Evolutionary conservation across 495 filamentous ascomycete genomes (phyloP), one percentile per base, ranked within the genome.

Genomic region (Thozetella sp.): DNA sequence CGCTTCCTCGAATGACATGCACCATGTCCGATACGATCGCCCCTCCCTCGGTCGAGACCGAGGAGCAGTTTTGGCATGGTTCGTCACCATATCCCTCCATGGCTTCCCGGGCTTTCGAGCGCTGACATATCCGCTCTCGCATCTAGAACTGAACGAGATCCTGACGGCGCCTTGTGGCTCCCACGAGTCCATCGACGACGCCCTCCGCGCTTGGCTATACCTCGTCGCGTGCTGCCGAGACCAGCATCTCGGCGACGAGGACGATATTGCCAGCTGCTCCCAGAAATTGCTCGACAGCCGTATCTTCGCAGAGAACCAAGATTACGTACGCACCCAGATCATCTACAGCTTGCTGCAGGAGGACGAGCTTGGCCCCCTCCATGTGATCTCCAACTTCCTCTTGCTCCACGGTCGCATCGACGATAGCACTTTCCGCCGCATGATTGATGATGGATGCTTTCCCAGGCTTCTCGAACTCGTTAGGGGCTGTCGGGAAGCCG

Each of bases 61-160:
- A 94, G 78, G 84, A 93, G 71, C 90, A 97, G 76, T 95, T 97
- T 78, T 97, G 95, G 95, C 79, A 87, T 76, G 90, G 94, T 97
- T 68, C 70, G 86, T 77, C 12, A 37, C 30, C 51, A 15, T 17
- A 34, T 23, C 22, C 34, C 43, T 17, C 13, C 51, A n/a, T 12
- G 20, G 20, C 25, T 52, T n/a, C n/a, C n/a, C n/a, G n/a, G n/a
- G 25, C 15, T 53, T 53, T 57, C 27, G 52, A 25, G n/a, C 24
- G 51, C 63, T 60, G 23, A 56, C 25, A 24, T 24, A 12, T 6
- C 26, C 11, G 22, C 57, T 23, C 24, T 12, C 54, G 43, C 48
- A 68, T n/a, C 11, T 20, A 97, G 94, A 93, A 74, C 84, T 99
- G 69, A 85, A 91, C 71, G 85, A 88, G 55, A 91, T 94, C 63